phyloP scores from a whole-genome alignment of 2,329 filamentous ascomycete species.

The Cercospora sesami region DNA sequence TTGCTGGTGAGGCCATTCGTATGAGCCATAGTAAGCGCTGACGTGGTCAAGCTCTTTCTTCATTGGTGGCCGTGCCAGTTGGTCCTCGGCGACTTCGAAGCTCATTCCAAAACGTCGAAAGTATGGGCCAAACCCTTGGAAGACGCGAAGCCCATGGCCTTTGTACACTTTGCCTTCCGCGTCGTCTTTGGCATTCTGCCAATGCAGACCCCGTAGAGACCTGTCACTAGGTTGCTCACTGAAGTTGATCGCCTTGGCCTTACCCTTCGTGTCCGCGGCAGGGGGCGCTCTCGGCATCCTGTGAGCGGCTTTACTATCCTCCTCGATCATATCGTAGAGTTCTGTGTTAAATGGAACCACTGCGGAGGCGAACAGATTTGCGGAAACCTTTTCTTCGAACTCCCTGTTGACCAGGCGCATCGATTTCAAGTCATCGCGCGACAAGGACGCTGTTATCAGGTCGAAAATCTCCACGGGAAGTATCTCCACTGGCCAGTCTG shows the following conservation, averaged over 20 bases:
- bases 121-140: conserved; percentile 60
- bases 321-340: conserved; percentile 58
- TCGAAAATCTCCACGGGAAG: conserved; percentile 65
- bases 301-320: conserved; percentile 33
- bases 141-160: conserved; percentile 63
- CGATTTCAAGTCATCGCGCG: conserved; percentile 59
- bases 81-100: conserved; percentile 63
- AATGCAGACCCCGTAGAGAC: conserved; percentile 34
- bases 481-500: conserved; percentile 42
- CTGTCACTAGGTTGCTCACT: conserved; percentile 28
- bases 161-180: conserved; percentile 49
- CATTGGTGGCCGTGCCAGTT: conserved; percentile 53
- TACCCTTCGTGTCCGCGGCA: conserved; percentile 20
- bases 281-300: conserved; percentile 3
- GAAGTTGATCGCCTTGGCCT: conserved; percentile 23
- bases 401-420: conserved; percentile 63
- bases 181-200: conserved; percentile 44
- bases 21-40: conserved; percentile 63
- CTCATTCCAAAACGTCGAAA: conserved; percentile 67
- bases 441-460: conserved; percentile 56
- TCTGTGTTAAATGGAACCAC: conserved; percentile 67
- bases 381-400: conserved; percentile 59
- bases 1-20: conserved; percentile 62
- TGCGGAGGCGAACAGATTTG: conserved; percentile 61
- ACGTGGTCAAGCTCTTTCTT: conserved; percentile 58